These are phyloP conservation scores for Lasiodiplodia citricola DNA, from an alignment of 2,329 filamentous ascomycete genomes.

Conservation along the genomic window DNA sequence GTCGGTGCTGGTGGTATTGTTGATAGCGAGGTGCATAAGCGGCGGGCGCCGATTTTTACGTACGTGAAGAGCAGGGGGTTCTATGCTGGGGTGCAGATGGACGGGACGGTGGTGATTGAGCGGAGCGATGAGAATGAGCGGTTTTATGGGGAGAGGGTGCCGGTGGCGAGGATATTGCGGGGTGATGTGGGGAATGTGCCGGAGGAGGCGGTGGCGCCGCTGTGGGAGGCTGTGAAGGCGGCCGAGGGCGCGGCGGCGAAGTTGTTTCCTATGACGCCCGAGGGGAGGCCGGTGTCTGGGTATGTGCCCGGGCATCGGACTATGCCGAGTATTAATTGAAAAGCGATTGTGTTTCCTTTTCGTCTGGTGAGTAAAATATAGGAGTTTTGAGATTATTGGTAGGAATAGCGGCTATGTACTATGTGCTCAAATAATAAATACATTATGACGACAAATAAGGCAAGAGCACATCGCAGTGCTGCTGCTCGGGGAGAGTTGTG, in stretches of 20 bases:
- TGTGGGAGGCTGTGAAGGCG: not conserved
- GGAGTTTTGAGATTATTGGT: too few relatives aligned
- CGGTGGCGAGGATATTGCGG: not conserved
- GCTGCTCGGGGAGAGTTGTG: not conserved
- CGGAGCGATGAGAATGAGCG: slow-evolving; percentile 83
- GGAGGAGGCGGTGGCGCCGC: not conserved
- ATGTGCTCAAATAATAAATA: not conserved
- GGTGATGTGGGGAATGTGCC: not conserved
- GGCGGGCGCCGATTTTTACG: slow-evolving; percentile 74
- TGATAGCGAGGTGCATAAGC: slow-evolving; percentile 70
- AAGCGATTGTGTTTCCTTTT: too few relatives aligned
- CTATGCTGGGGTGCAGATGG: slow-evolving; percentile 84
- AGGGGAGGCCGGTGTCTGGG: not conserved
- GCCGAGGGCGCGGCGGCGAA: not conserved
- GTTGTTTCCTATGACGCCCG: not conserved
- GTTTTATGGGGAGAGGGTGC: slow-evolving; percentile 71
- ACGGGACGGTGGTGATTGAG: slow-evolving; percentile 86
- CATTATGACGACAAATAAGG: slow-evolving; percentile 19
- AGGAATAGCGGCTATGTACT: too few relatives aligned
- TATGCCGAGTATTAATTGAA: not conserved
- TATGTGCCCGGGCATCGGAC: not conserved
- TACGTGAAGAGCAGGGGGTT: slow-evolving; percentile 91
- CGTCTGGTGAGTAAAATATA: too few relatives aligned
- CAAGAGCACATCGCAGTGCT: slow-evolving; percentile 33
- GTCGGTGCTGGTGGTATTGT: slow-evolving; percentile 76